phyloP scores from a whole-genome alignment of 768 basidiomycete genomes.

The Tricholoma sp. region DNA sequence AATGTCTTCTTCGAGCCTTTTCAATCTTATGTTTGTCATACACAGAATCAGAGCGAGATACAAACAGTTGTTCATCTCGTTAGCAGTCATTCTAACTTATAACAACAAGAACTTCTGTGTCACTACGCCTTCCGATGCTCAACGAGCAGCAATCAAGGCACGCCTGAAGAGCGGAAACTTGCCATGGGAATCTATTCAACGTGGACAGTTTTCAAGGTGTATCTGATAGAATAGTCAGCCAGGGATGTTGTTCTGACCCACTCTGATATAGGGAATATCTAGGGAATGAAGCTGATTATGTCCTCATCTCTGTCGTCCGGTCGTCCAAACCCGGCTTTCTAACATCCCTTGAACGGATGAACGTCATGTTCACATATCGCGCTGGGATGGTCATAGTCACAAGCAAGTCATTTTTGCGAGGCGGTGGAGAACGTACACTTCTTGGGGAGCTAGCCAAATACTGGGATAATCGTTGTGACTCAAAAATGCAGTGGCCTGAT shows the following conservation, averaged over 20 bases:
- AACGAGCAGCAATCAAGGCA: slow-evolving; percentile 37
- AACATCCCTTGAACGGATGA: slow-evolving; percentile 37
- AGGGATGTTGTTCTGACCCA: background rate
- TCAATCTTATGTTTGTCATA: background rate
- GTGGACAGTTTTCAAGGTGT: slow-evolving; percentile 52
- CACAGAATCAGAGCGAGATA: slow-evolving; percentile 39
- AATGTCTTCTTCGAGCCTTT: background rate
- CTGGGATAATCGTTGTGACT: slow-evolving; percentile 17
- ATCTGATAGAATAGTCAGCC: slow-evolving; percentile 9
- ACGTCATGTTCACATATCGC: slow-evolving; percentile 48
- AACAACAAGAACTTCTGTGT: slow-evolving; percentile 32
- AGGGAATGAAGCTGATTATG: slow-evolving; percentile 50
- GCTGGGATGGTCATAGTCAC: slow-evolving; percentile 45
- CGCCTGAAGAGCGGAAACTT: slow-evolving; percentile 27
- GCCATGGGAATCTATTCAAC: slow-evolving; percentile 44
- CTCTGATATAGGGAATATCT: too few relatives aligned
- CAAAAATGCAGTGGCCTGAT: slow-evolving; percentile 23
- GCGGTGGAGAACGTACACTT: slow-evolving; percentile 31
- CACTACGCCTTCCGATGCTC: slow-evolving; percentile 53
- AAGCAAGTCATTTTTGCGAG: slow-evolving; percentile 32
- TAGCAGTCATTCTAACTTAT: slow-evolving; percentile 36
- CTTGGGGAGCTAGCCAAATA: slow-evolving; percentile 32
- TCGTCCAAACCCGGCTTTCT: slow-evolving; percentile 43
- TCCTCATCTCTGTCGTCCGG: slow-evolving; percentile 48
- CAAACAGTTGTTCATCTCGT: slow-evolving; percentile 36